Evolutionary conservation across 495 filamentous ascomycete genomes (phyloP), one percentile per base, ranked within the genome.

Genomic region (Bombardia bombarda): DNA sequence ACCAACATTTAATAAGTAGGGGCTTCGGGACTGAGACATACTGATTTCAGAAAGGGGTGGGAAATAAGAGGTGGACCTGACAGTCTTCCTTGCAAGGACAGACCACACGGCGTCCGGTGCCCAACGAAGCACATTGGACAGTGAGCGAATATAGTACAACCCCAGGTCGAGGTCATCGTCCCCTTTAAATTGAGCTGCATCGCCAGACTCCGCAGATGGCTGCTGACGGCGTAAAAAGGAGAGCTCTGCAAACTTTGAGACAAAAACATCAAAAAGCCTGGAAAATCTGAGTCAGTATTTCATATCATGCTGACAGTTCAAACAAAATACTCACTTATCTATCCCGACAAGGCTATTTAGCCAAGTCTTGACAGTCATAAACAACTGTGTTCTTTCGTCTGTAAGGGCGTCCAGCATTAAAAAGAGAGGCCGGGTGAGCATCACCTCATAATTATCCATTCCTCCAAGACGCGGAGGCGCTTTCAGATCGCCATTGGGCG

Each of bases 401-500:
- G 72, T 61, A 0, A 95, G 68, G 9, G 84, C 74, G 58, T 97
- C 90, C 25, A 97, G 70, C 46, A 93, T 73, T 23, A 94, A 65
- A 43, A 95, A 83, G 24, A 95, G 58, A 1, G 90, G 90, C 14
- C 88, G 76, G 6, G 84, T 82, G 33, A 97, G 72, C 68, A 95
- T 79, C 3, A 82, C 71, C 44, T 84, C 72, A 48, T 76, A 82
- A 30, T 73, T 59, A 21, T 70, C 69, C 58, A 60, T 66, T 14
- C 74, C 70, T 12, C 67, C 58, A 9, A 77, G 59, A 28, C 77
- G 73, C 25, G 49, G 46, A 7, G 49, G 41, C 0, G 66, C 66
- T 13, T 73, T 75, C 12, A 58, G 57, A 31, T 80, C 77, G 19
- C 69, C 69, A 45, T 72, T 62, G 3, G 68, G 65, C 0, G 67